Conservation (phyloP, 73 alveolate species). For the Paramecium biaurelia region DNA sequence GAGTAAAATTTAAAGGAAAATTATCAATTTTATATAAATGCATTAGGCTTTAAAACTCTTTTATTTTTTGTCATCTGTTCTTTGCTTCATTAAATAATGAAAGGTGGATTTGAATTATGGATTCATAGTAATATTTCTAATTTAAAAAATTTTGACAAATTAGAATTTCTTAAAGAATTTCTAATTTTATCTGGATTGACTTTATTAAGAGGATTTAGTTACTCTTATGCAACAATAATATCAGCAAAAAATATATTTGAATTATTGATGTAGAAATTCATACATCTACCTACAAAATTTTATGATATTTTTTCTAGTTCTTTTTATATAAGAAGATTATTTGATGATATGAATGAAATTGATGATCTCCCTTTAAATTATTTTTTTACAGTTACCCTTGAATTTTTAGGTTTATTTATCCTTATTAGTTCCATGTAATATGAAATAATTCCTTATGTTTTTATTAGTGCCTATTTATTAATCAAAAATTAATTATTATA, state of each 20-base stretch:
- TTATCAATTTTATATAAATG: constrained; percentile 45
- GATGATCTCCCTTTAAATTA: constrained; percentile 37
- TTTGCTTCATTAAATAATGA: constrained; percentile 7
- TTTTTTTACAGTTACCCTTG: background rate
- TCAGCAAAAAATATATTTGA: constrained; percentile 51
- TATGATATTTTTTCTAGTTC: constrained; percentile 3
- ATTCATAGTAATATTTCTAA: background rate
- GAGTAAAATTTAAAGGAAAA: constrained; percentile 51
- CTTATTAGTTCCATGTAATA: background rate
- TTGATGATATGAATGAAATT: constrained; percentile 38
- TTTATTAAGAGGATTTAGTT: constrained; percentile 52
- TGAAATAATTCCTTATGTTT: constrained; percentile 26
- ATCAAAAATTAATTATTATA: background rate
- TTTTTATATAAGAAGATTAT: background rate
- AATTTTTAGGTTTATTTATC: background rate
- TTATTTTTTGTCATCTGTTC: constrained; percentile 20
- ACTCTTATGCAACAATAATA: constrained; percentile 39
- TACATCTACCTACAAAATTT: background rate
- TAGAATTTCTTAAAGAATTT: background rate
- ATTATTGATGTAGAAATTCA: background rate
- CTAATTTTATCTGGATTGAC: background rate
- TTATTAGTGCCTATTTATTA: background rate
- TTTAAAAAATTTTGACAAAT: constrained; percentile 24
- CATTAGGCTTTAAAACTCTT: constrained; percentile 22
- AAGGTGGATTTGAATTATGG: constrained; percentile 59